These are phyloP conservation scores for Drechslerella stenobrocha DNA, from an alignment of 2,329 filamentous ascomycete genomes.

Conservation along the genomic window DNA sequence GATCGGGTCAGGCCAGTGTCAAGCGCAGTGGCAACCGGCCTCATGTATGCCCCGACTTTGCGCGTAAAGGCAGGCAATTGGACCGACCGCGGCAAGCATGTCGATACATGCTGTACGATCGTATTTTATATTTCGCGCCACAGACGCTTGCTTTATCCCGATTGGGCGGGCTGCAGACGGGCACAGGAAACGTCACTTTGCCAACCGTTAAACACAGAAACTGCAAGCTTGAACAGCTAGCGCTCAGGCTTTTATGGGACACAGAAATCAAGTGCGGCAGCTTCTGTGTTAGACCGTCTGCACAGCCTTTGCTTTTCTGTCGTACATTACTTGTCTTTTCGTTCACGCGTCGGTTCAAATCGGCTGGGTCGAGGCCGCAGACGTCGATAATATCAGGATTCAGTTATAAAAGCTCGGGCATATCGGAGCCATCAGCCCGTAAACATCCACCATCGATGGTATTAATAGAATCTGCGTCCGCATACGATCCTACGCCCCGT, in stretches of 20 bases:
- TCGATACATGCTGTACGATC: neutral
- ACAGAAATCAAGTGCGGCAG: neutral
- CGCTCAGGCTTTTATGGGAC: neutral
- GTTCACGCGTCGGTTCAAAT: neutral
- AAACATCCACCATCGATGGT: neutral
- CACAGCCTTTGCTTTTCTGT: neutral
- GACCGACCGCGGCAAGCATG: too few species aligned
- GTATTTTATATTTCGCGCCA: constrained; percentile 4
- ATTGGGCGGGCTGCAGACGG: neutral
- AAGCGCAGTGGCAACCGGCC: neutral
- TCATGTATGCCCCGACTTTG: too few species aligned
- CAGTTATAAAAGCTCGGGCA: neutral
- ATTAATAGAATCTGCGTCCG: neutral
- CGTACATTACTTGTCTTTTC: neutral
- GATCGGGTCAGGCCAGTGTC: too few species aligned
- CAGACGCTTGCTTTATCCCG: neutral
- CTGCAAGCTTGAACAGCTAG: constrained; percentile 3
- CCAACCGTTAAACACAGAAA: constrained; percentile 5
- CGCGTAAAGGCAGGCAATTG: too few species aligned
- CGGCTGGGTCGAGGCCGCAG: neutral
- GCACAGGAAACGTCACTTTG: neutral
- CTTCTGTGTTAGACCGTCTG: too few species aligned
- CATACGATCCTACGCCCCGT: neutral
- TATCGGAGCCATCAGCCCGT: neutral
- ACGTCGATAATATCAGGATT: neutral